Evolutionary conservation across 345 rosid species (phyloP).

Genomic region (rapeseed (Brassica napus)): DNA sequence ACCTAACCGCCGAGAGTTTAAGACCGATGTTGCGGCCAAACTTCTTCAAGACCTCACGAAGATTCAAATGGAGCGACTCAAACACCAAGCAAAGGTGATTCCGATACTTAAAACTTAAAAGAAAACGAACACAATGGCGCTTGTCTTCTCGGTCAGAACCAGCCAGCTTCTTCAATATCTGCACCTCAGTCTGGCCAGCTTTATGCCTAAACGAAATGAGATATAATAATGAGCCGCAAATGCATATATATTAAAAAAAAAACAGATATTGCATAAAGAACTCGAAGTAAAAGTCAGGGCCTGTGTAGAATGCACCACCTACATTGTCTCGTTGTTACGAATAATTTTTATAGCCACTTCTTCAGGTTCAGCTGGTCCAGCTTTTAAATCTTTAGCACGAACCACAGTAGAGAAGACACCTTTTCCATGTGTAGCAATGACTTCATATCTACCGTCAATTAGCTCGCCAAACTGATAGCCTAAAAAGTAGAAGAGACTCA

Average conservation of each 20-base stretch:
- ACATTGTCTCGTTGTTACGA: conserved; percentile 95
- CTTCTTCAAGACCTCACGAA: conserved; percentile 98
- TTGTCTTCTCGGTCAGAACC: conserved; percentile 90
- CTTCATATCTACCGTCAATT: conserved; percentile 86
- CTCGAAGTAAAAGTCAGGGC: background rate
- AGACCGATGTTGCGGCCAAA: conserved; percentile 99
- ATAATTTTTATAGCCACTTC: conserved; percentile 95
- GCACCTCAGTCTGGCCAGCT: conserved; percentile 90
- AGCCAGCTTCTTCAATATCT: conserved; percentile 86
- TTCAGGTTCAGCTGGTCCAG: conserved; percentile 51
- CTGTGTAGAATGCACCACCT: conserved; percentile 37
- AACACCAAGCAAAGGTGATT: conserved; percentile 98
- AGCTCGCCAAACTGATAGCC: conserved; percentile 90
- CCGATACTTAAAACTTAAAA: conserved; percentile 91
- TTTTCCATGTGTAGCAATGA: conserved; percentile 89
- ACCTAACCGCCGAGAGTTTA: conserved; percentile 88
- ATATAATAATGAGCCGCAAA: conserved; percentile 10
- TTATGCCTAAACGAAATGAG: conserved; percentile 65
- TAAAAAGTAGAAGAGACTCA: conserved; percentile 18
- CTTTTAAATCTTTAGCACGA: conserved; percentile 78
- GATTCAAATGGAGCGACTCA: conserved; percentile 98
- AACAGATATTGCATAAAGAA: conserved; percentile 8
- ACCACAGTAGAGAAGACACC: conserved; percentile 94
- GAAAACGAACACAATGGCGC: conserved; percentile 90
- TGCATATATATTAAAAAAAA: background rate